Conservation (phyloP, 495 filamentous ascomycete species). For the Penicillium antarcticum region DNA sequence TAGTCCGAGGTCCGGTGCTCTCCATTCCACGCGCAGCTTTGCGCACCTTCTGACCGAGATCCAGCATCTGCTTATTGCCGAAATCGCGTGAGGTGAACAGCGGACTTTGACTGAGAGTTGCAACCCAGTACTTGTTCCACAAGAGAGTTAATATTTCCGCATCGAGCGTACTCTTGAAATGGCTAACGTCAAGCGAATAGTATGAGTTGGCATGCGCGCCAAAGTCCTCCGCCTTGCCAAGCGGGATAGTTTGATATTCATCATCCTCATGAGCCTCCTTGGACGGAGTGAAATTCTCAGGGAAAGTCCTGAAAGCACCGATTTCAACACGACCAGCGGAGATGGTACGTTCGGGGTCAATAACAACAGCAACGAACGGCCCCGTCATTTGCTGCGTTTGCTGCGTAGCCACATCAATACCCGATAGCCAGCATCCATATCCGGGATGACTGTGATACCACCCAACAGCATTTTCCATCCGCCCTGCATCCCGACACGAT, state of each 20-base stretch:
- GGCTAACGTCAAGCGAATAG: constrained; percentile 84
- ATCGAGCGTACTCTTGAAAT: constrained; percentile 92
- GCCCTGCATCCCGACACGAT: constrained; percentile 67
- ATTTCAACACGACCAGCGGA: constrained; percentile 95
- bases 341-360: constrained; percentile 96
- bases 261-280: constrained; percentile 45
- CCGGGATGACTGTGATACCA: constrained; percentile 99
- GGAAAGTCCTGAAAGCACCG: constrained; percentile 91
- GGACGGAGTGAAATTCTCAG: constrained; percentile 64
- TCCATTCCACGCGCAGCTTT: constrained; percentile 54
- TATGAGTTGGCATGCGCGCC: constrained; percentile 88
- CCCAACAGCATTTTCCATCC: constrained; percentile 87
- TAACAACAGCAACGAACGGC: constrained; percentile 93
- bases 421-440: constrained; percentile 97
- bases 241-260: constrained; percentile 66
- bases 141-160: constrained; percentile 77
- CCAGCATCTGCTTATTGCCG: constrained; percentile 85
- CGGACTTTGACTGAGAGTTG: constrained; percentile 93
- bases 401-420: constrained; percentile 92
- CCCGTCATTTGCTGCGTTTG: constrained; percentile 81
- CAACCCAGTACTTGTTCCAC: constrained; percentile 99
- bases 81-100: constrained; percentile 92
- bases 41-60: constrained; percentile 76
- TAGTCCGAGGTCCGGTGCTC: constrained; percentile 32
- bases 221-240: constrained; percentile 92